phyloP scores from a whole-genome alignment of 441 rosid genomes.

The Macaranga tanarius region DNA sequence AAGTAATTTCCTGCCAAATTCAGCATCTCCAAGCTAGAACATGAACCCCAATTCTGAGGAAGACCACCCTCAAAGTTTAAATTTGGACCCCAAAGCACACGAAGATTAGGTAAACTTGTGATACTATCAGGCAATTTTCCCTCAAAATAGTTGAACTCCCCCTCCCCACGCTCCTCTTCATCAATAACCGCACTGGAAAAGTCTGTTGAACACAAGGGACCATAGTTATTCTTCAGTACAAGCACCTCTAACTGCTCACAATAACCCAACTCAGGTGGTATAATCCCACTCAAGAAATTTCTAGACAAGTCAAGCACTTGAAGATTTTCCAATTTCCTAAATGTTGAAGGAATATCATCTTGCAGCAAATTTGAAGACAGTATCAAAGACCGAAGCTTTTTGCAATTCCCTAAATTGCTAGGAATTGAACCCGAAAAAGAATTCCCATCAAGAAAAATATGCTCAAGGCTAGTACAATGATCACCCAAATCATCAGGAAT shows the following conservation, averaged over 20 bases:
- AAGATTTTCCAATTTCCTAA: slow-evolving; percentile 43
- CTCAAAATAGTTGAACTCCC: slow-evolving; percentile 46
- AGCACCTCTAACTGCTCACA: slow-evolving; percentile 40
- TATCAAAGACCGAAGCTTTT: slow-evolving; percentile 34
- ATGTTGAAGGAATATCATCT: slow-evolving; percentile 42
- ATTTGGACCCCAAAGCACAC: slow-evolving; percentile 44
- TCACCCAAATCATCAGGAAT: slow-evolving; percentile 42
- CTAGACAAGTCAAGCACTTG: slow-evolving; percentile 51
- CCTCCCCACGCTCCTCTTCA: slow-evolving; percentile 33
- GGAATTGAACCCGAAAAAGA: slow-evolving; percentile 39
- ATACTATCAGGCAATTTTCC: slow-evolving; percentile 36
- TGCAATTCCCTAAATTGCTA: slow-evolving; percentile 42
- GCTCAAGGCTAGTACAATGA: slow-evolving; percentile 43
- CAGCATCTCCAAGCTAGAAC: slow-evolving; percentile 35
- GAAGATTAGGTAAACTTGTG: slow-evolving; percentile 36
- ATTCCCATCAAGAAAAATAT: slow-evolving; percentile 46
- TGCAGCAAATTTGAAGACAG: slow-evolving; percentile 50
- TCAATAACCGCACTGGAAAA: slow-evolving; percentile 21
- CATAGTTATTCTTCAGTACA: slow-evolving; percentile 40
- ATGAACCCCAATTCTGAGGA: slow-evolving; percentile 38
- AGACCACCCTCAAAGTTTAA: slow-evolving; percentile 37
- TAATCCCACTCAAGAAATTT: slow-evolving; percentile 42
- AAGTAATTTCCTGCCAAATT: slow-evolving; percentile 45
- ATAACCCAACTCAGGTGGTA: slow-evolving; percentile 41
- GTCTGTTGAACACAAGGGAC: slow-evolving; percentile 33